phyloP scores from a whole-genome alignment of 169 alveolate species.

The Eimeria sp. region DNA sequence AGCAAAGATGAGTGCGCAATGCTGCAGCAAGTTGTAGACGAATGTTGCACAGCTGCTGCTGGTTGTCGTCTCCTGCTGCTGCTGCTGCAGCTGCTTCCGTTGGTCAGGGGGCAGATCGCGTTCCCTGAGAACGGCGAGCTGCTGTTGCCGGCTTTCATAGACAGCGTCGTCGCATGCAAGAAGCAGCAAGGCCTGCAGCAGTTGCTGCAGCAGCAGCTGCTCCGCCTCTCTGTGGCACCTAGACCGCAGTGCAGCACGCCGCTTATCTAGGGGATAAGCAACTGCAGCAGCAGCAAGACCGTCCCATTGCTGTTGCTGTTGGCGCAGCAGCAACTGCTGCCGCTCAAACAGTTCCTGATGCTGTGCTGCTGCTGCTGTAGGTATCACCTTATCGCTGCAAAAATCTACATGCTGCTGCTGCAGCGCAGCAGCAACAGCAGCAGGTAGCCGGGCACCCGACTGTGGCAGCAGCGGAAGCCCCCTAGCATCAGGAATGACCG shows the following conservation, averaged over 20 bases:
- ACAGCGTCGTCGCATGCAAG: conserved; percentile 79
- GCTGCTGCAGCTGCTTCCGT: conserved; percentile 24
- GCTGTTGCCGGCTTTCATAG: conserved; percentile 51
- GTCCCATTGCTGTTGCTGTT: conserved; percentile 73
- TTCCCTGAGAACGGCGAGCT: conserved; percentile 4
- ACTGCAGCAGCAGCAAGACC: conserved; percentile 66
- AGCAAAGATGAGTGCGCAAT: conserved; percentile 71
- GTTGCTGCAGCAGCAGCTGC: conserved; percentile 71
- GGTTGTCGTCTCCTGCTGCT: background rate
- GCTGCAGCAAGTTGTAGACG: conserved; percentile 55
- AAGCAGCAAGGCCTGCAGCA: conserved; percentile 72
- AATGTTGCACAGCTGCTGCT: conserved; percentile 61
- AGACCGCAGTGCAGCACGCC: conserved; percentile 72
- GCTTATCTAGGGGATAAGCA: conserved; percentile 24
- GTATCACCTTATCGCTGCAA: conserved; percentile 52
- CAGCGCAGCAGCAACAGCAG: conserved; percentile 46
- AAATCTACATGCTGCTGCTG: conserved; percentile 40
- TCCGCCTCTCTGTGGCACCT: conserved; percentile 67
- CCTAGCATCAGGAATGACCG: background rate
- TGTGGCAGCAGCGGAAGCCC: conserved; percentile 64
- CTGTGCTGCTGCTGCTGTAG: conserved; percentile 13
- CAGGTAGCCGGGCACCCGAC: conserved; percentile 40
- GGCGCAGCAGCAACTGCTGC: conserved; percentile 17
- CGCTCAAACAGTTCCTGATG: conserved; percentile 42
- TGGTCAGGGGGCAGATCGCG: background rate